Percentiles rank a stretch among this genome's conserved stretches.
Conservation (phyloP, 257 asterid genomes). For the Echites panduratus region DNA sequence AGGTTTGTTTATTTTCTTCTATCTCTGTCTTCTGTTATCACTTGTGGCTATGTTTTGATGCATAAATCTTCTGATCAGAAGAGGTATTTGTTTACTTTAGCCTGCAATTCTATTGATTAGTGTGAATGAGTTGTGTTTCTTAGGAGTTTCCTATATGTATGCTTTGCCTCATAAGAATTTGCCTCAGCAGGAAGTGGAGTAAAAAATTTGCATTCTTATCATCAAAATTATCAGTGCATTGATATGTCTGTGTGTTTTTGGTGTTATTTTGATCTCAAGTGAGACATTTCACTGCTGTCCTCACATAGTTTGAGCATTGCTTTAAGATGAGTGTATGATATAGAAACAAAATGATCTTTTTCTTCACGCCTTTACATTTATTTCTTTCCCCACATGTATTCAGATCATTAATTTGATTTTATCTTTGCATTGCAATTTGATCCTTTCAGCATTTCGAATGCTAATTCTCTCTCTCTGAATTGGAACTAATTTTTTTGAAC, state of each 20-base stretch:
- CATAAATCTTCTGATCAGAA: neutral
- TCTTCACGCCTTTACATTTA: neutral
- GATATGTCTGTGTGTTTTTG: neutral
- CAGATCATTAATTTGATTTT: neutral
- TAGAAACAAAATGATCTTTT: neutral
- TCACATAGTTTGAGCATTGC: neutral
- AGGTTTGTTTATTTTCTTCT: conserved; percentile 45
- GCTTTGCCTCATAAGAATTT: neutral
- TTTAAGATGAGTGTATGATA: neutral
- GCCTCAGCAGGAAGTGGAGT: neutral
- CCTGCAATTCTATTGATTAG: neutral
- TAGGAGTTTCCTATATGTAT: neutral
- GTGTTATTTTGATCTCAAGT: neutral
- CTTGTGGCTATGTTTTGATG: neutral
- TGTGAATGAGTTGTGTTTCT: neutral
- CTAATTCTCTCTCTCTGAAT: neutral
- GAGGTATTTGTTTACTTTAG: neutral
- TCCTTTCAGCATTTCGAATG: neutral
- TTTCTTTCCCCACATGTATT: too few relatives aligned
- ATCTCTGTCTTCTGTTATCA: neutral
- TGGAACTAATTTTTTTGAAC: neutral
- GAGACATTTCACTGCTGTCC: neutral
- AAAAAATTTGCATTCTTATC: neutral
- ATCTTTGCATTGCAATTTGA: neutral
- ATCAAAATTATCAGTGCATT: neutral